Percentiles rank a stretch among this genome's conserved stretches.
These are phyloP conservation scores for Moricandia arvensis DNA, from an alignment of 345 rosid species.

Conservation along the genomic window DNA sequence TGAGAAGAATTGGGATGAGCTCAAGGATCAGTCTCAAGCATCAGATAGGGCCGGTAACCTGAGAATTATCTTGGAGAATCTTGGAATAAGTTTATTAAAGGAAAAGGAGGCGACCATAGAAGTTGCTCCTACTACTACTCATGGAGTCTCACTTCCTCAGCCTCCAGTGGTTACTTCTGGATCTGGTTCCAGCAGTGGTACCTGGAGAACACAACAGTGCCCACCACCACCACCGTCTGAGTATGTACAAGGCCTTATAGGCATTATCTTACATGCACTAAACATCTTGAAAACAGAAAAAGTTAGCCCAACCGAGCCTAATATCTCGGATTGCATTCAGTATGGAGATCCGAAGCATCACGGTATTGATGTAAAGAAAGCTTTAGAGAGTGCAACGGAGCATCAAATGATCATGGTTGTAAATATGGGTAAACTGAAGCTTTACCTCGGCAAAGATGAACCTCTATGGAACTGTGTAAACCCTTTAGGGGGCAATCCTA, in stretches of 20 bases:
- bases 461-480: slow-evolving; percentile 78
- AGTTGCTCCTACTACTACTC: no score
- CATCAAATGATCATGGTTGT: slow-evolving; percentile 60
- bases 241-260: slow-evolving; percentile 76
- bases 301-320: slow-evolving; percentile 70
- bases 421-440: slow-evolving; percentile 52
- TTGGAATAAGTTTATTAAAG: no score
- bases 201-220: slow-evolving; percentile 55
- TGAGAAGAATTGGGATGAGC: no score
- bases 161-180: slow-evolving; percentile 26
- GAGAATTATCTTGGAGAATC: no score
- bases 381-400: slow-evolving; percentile 64
- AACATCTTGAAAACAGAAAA: slow-evolving; percentile 68
- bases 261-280: slow-evolving; percentile 70
- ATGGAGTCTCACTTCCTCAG: slow-evolving; percentile 35
- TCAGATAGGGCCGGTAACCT: no score
- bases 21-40: no score
- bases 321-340: slow-evolving; percentile 71
- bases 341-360: slow-evolving; percentile 66
- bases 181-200: slow-evolving; percentile 36
- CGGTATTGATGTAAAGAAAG: slow-evolving; percentile 62
- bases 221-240: slow-evolving; percentile 66
- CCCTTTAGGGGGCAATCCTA: slow-evolving; percentile 59
- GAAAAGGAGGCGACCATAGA: no score
- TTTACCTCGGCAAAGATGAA: slow-evolving; percentile 67